Evolutionary conservation across 148 eudicot species (phyloP), one percentile per base, ranked within the genome.

Genomic region (Rhododendron henanense): DNA sequence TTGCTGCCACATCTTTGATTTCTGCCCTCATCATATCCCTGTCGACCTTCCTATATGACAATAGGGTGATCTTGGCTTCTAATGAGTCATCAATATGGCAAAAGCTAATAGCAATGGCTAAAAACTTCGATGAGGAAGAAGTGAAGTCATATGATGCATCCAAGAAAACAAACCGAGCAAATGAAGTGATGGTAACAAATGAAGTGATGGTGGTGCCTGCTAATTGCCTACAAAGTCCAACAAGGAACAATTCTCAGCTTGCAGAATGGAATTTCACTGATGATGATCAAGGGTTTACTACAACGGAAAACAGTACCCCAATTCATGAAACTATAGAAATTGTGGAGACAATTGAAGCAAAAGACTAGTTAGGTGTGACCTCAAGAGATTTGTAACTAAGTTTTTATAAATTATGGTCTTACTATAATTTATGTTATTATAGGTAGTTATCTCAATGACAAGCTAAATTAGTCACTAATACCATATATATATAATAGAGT

Each of bases 31-130:
- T 87, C 37, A 4, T 89, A 25, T 90, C 81, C 67, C 3, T 84
- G 33, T 33, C 83, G 2, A 81, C 73, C 21, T 93, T 93, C 85
- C 78, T 93, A 33, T 88, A 88, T 59, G 88, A 90, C 69, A 63
- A 89, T 76, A 84, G 84, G 21, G 44, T 51, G 1, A 77, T 91
- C 15, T 21, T 91, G 8, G 57, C 78, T 28, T 89, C 92, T 18
- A 67, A 88, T 7, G 84, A 73, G 21, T 74, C 15, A 8, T 75
- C 92, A 7, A 39, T 83, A 76, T 33, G 75, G 81, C 80, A 86
- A 83, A 91, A 91, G 87, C 61, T 88, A 37, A 31, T 63, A 23
- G 69, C 31, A 63, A n/a, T 63, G 28, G 69, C 28, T 63, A 63
- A 23, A 63, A 63, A 6, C 28, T 63, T 63, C 13, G 28, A 63